Percentiles rank a stretch among this genome's conserved stretches.
These are phyloP conservation scores for Rhynchosporium graminicola DNA, from an alignment of 2,329 filamentous ascomycete genomes.

Conservation along the genomic window DNA sequence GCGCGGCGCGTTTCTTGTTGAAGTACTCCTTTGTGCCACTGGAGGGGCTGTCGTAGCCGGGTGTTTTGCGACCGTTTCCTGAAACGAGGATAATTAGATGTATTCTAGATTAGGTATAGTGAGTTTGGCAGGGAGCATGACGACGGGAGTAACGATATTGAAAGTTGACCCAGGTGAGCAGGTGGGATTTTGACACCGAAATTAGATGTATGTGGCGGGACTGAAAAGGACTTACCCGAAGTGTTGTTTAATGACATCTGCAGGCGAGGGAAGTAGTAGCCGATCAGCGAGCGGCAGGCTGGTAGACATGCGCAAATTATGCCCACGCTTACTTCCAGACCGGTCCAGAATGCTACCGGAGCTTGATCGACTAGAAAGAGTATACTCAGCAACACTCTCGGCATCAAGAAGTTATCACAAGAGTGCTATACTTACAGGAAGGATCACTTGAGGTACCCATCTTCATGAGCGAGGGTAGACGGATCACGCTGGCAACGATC, in stretches of 20 bases:
- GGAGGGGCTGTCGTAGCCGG: background rate
- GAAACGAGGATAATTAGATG: background rate
- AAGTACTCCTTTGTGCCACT: conserved; percentile 1
- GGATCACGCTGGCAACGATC: conserved; percentile 17
- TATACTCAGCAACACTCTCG: background rate
- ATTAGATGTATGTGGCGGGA: no score
- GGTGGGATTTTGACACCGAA: no score
- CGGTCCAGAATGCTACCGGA: conserved; percentile 11
- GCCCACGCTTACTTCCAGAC: conserved; percentile 10
- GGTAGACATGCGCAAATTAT: conserved; percentile 14
- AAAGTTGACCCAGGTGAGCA: no score
- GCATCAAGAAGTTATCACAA: background rate
- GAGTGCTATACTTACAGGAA: conserved; percentile 20
- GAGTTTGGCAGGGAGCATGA: no score
- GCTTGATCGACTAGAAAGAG: conserved; percentile 5
- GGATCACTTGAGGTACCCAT: conserved; percentile 17
- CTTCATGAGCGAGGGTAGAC: conserved; percentile 17
- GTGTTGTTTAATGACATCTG: conserved; percentile 13
- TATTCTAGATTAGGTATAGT: background rate
- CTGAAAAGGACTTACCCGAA: background rate
- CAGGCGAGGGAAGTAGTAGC: background rate
- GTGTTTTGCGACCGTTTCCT: conserved; percentile 5
- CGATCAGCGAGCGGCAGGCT: conserved; percentile 8
- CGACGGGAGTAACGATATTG: no score
- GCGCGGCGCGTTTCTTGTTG: background rate